Base-by-base conservation (phyloP, 192 early-diverging fungal genomes). In the Coemansia sp. region DNA sequence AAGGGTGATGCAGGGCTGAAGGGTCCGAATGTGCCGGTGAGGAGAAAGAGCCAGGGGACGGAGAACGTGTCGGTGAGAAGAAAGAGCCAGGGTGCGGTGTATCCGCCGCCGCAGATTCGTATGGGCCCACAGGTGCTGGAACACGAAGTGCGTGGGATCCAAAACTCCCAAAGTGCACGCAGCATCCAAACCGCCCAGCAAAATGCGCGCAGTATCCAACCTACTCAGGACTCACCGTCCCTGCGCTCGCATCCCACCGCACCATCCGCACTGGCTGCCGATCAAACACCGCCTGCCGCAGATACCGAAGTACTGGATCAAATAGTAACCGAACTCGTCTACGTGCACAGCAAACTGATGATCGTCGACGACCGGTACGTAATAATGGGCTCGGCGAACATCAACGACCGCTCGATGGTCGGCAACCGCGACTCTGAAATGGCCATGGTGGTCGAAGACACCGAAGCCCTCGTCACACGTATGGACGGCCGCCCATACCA, bases 401-500 rank as follows among this genome's bases (percentile, higher is more conserved):
- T 96, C 69, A 96, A 96, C 69, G 94, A 96, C 78, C 89, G 94
- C 4, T 96, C 94, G 0, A 92, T 92, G 78, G 74, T 87, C 47
- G 94, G 94, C 37, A 87, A 87, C 62, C 89, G 89, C 59, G 93
- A 96, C 68, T 93, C 91, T 10, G 94, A 96, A 75, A 87, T 96
- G 50, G 94, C 93, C 43, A 88, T 92, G 58, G 61, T 93, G 16
- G 81, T 95, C 11, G 89, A 91, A 67, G 92, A 95, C 61, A 75
- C 85, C 5, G 82, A 86, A 31, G 82, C 74, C 10, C 72, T 95
- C 17, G 71, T 73, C 17, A 87, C 90, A 0, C 81, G 74, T 25
- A 93, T 95, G 92, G 84, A 91, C 54, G 92, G 90, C 3, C 61
- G 84, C 10, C 69, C 88, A 62, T 93, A 88, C 77, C 72, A 92